Percentiles rank a stretch among this genome's conserved stretches.
Evolutionary conservation across 306 rosid species (phyloP).

Genomic region (Astragalus glycyphyllos): DNA sequence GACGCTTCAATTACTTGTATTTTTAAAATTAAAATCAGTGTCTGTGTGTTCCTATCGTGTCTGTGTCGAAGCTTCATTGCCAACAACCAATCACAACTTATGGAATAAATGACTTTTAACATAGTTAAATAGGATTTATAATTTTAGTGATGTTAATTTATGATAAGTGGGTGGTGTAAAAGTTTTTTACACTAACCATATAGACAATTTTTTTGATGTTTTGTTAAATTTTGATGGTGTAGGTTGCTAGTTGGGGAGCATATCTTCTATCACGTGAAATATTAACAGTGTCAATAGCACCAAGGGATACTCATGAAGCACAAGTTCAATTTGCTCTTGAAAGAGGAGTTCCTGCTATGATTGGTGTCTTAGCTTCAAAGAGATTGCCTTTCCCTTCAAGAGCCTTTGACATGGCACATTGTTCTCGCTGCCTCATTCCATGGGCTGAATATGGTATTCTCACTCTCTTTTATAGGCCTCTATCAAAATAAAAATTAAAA

Average conservation of each 20-base stretch:
- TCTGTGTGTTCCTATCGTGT: too few relatives aligned
- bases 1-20: too few relatives aligned
- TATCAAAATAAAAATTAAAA: too few relatives aligned
- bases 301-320: conserved; percentile 79
- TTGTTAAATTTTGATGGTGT: not conserved
- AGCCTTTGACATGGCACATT: conserved; percentile 87
- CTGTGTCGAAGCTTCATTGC: too few relatives aligned
- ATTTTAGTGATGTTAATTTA: too few relatives aligned
- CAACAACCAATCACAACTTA: too few relatives aligned
- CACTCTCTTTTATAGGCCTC: too few relatives aligned
- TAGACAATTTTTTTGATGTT: not conserved
- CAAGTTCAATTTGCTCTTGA: conserved; percentile 88
- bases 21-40: too few relatives aligned
- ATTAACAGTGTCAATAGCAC: conserved; percentile 69
- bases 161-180: too few relatives aligned
- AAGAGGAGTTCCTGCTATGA: conserved; percentile 77
- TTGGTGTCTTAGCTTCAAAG: conserved; percentile 75
- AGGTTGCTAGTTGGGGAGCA: conserved; percentile 97
- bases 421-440: conserved; percentile 88
- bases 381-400: conserved; percentile 76
- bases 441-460: conserved; percentile 60
- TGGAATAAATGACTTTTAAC: too few relatives aligned
- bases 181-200: too few relatives aligned
- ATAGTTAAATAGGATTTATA: too few relatives aligned
- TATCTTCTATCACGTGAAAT: conserved; percentile 67